A percentile compares a stretch with the other conserved stretches of the same genome.
Conservation (phyloP, 495 filamentous ascomycete genomes). For the Tirmania nivea region DNA sequence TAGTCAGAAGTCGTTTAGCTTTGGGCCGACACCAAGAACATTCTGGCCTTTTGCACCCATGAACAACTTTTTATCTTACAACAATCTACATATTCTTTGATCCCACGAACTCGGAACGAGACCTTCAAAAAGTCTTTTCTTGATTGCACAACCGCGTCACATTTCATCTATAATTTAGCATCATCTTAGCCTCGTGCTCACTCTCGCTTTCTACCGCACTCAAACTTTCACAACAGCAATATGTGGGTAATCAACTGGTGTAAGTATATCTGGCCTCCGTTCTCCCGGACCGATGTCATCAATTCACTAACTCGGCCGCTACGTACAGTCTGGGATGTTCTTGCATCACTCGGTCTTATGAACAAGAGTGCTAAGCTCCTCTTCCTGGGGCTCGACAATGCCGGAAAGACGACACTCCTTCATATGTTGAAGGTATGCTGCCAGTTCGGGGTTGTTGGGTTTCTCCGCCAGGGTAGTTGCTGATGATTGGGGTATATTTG, state of each 20-base stretch:
- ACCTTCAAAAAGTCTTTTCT: too few relatives aligned
- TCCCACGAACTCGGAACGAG: too few relatives aligned
- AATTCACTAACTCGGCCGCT: too few relatives aligned
- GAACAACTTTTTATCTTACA: constrained; percentile 3
- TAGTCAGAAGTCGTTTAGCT: neutral
- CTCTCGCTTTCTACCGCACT: too few relatives aligned
- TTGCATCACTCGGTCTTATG: constrained; percentile 69
- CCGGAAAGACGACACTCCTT: constrained; percentile 84
- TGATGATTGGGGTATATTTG: neutral
- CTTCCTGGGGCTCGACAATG: constrained; percentile 90
- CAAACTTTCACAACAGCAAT: constrained; percentile 12
- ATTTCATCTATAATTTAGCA: too few relatives aligned
- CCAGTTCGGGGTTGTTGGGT: neutral
- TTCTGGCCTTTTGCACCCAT: constrained; percentile 2
- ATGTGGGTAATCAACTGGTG: constrained; percentile 99
- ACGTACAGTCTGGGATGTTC: constrained; percentile 64
- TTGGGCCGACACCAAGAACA: constrained; percentile 1
- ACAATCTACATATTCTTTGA: constrained; percentile 6
- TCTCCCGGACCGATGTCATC: too few relatives aligned
- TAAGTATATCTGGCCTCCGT: constrained; percentile 27
- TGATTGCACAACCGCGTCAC: too few relatives aligned
- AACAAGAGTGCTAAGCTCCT: constrained; percentile 96
- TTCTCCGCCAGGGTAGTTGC: neutral
- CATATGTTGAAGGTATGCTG: constrained; percentile 74
- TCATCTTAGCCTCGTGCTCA: too few relatives aligned